Evolutionary conservation across 139 green algal species (phyloP).

Genomic region (Ettlia oleoabundans): DNA sequence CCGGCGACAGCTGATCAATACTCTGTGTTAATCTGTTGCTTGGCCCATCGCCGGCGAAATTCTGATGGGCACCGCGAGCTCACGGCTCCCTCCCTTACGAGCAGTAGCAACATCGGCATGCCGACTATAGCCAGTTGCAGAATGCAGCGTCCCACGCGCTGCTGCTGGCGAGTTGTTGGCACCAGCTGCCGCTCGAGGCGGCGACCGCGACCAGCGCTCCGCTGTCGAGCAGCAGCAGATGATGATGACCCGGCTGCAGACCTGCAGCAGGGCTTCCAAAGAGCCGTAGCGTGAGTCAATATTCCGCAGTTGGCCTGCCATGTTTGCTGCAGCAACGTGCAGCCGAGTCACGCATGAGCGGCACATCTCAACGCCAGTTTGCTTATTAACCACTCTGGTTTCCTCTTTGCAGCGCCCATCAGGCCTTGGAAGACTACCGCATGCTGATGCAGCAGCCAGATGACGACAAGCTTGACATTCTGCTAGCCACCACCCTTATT

Average conservation of each 20-base stretch:
- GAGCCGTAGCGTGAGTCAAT: constrained; percentile 1
- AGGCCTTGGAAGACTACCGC: constrained; percentile 34
- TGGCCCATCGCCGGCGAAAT: too few species aligned
- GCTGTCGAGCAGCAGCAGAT: background rate
- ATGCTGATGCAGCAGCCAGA: constrained; percentile 35
- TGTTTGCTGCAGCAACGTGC: background rate
- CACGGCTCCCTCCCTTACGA: too few species aligned
- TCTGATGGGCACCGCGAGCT: too few species aligned
- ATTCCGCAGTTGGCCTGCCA: background rate
- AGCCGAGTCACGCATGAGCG: background rate
- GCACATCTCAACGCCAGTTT: background rate
- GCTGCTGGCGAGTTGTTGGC: too few species aligned
- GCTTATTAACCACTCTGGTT: too few species aligned
- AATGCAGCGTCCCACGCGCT: too few species aligned
- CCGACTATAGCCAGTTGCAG: too few species aligned
- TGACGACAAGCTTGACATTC: background rate
- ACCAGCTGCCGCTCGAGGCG: too few species aligned
- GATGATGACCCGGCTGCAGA: background rate
- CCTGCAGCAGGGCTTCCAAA: background rate
- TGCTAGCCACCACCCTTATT: constrained; percentile 26
- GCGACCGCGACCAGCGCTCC: too few species aligned
- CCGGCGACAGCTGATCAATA: too few species aligned
- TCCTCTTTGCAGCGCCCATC: background rate
- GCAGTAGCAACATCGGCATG: too few species aligned
- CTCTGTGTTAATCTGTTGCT: too few species aligned